Evolutionary conservation across 2,329 filamentous ascomycete species (phyloP), one percentile per base, ranked within the genome.

Genomic region (Epichloe sp.): DNA sequence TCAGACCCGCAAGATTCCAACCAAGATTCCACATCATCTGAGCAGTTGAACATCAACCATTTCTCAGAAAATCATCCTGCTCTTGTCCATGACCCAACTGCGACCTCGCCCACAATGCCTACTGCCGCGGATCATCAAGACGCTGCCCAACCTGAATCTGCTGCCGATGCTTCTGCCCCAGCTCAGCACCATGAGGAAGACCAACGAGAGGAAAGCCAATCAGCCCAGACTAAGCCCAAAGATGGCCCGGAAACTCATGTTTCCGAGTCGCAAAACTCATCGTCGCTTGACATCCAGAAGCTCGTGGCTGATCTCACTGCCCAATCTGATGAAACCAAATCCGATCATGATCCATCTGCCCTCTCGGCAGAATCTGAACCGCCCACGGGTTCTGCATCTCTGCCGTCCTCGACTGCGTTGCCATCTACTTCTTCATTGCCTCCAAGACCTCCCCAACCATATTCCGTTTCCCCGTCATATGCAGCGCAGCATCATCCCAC

Each of bases 361-460:
- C 53, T 62, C 52, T 54, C 53, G 57, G 54, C 56, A 53, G 58
- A 57, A 52, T 52, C 59, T 52, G 62, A 62, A 52, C 56, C 53
- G 45, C 60, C 55, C 49, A 55, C 57, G 51, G 58, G 59, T 47
- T 53, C 62, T 58, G 53, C 64, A 61, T 52, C 65, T 58, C 55
- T 62, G 53, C 55, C 60, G 51, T 54, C 62, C 45, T 54, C 63
- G 49, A 60, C 65, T 57, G 63, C 63, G 38, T 56, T 70, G 57
- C 64, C 65, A 56, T 61, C 63, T 35, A 60, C 68, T 40, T 62
- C 72, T 55, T 68, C 74, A 60, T 65, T 78, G 53, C 75, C 74
- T 58, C 64, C 72, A 51, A 69, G 70, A 58, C 73, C 72, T 47
- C 71, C 71, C 46, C 56, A 67, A 53, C 65, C 70, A 31, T 66